Evolutionary conservation across 768 basidiomycete species (phyloP), one percentile per base, ranked within the genome.

Genomic region (Mycena galopus): DNA sequence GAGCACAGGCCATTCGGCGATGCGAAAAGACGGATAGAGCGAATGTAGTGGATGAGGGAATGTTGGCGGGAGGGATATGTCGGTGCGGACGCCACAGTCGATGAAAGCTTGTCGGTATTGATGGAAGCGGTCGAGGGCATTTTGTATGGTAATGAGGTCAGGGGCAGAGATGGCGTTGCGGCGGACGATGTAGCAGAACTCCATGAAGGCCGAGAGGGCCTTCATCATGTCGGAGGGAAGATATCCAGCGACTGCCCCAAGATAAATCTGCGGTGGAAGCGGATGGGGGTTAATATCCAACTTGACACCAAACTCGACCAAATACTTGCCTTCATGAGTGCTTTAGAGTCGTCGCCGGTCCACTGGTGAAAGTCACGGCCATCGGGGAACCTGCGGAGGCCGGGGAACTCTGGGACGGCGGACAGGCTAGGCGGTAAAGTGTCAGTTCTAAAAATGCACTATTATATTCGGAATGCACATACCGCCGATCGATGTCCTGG

Each of bases 1-100:
- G 78, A 82, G 37, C 83, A 85, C 0, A 84, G 78, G 0, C 80
- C 80, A 74, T 81, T 80, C 1, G 77, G 79, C 0, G 79, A 74
- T 0, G 74, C 78, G 57, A 79, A 82, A 4, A 63, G 50, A 3
- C 47, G 33, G 12, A 69, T 81, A 4, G 63, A 29, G 10, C 19
- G n/a, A 1, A 56, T 12, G 44, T 81, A 81, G 35, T 81, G 81
- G 11, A 60, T 14, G 6, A 81, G 70, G 12, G 79, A 62, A 50
- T 80, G 80, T 32, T 82, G 81, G 71, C 77, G 81, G 16, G 79
- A 83, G 76, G 62, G 42, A 77, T 16, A 69, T 62, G 16, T 35
- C 17, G 29, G 35, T 8, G 33, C 44, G 39, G 0, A 81, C 68
- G 10, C 69, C 68, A 10, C 35, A 61, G 0, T 62, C 65, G n/a